Percentiles rank a stretch among this genome's conserved stretches.
Evolutionary conservation across 148 eudicot genomes (phyloP).

Genomic region (Vaccinium vitisidaea): DNA sequence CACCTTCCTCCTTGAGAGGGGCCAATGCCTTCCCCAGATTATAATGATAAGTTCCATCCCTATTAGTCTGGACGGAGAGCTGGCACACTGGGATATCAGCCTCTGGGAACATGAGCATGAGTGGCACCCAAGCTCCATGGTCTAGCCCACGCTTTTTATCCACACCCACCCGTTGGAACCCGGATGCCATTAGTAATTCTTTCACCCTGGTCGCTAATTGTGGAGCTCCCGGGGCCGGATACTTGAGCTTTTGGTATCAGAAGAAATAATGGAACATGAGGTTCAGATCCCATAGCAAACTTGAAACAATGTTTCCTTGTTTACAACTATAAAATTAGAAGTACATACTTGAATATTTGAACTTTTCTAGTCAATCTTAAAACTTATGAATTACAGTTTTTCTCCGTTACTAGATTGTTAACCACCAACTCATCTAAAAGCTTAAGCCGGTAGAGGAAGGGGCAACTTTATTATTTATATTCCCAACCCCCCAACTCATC

Average conservation of each 20-base stretch:
- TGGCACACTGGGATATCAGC: slow-evolving; percentile 89
- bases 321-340: background rate
- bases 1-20: slow-evolving; percentile 74
- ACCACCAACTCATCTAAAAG: no score
- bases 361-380: background rate
- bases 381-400: background rate
- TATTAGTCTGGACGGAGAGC: slow-evolving; percentile 60
- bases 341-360: background rate
- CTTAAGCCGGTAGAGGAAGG: no score
- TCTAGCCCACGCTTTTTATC: slow-evolving; percentile 83
- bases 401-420: no score
- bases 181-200: slow-evolving; percentile 52
- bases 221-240: slow-evolving; percentile 90
- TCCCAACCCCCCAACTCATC: no score
- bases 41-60: slow-evolving; percentile 61
- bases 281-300: background rate
- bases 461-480: no score
- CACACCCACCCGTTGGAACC: slow-evolving; percentile 41
- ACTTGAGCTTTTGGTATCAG: slow-evolving; percentile 55
- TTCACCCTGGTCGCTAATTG: slow-evolving; percentile 63
- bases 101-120: slow-evolving; percentile 90
- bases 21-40: slow-evolving; percentile 74
- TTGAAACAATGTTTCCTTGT: background rate
- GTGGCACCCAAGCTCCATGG: slow-evolving; percentile 90
- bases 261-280: background rate